These are phyloP conservation scores for Paracoccidioides lutzii DNA, from an alignment of 2,329 filamentous ascomycete genomes.

Conservation along the genomic window DNA sequence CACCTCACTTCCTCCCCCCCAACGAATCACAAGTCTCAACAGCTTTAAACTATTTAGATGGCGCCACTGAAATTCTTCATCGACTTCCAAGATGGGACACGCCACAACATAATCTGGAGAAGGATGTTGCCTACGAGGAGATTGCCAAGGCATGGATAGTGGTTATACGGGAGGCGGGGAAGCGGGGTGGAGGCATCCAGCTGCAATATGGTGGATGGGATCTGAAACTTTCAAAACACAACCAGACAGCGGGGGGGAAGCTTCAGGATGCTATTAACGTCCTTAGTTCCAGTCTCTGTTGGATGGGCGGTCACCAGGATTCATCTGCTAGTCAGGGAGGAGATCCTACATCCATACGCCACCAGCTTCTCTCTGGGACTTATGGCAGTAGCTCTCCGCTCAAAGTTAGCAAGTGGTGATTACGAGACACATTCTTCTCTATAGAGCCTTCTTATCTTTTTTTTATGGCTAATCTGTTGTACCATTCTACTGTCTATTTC, in stretches of 20 bases:
- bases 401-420: constrained; percentile 44
- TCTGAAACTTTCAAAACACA: constrained; percentile 72
- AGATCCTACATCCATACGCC: constrained; percentile 38
- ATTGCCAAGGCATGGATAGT: constrained; percentile 86
- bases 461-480: not conserved
- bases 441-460: not conserved
- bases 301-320: constrained; percentile 48
- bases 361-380: constrained; percentile 44
- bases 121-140: constrained; percentile 91
- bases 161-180: constrained; percentile 80
- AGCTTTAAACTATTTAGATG: constrained; percentile 78
- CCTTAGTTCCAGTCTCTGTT: constrained; percentile 60
- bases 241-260: constrained; percentile 70
- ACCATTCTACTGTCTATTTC: no score
- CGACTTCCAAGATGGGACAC: constrained; percentile 82
- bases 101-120: constrained; percentile 78
- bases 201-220: constrained; percentile 89
- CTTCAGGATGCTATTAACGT: constrained; percentile 68
- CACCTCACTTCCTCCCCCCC: constrained; percentile 86
- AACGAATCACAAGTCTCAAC: constrained; percentile 72
- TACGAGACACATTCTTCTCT: no score
- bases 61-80: constrained; percentile 81
- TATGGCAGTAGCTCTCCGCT: constrained; percentile 43
- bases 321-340: constrained; percentile 19
- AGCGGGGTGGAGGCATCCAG: constrained; percentile 79